phyloP scores from a whole-genome alignment of 805 yeast species.

The Nakazawaea anatomiae region DNA sequence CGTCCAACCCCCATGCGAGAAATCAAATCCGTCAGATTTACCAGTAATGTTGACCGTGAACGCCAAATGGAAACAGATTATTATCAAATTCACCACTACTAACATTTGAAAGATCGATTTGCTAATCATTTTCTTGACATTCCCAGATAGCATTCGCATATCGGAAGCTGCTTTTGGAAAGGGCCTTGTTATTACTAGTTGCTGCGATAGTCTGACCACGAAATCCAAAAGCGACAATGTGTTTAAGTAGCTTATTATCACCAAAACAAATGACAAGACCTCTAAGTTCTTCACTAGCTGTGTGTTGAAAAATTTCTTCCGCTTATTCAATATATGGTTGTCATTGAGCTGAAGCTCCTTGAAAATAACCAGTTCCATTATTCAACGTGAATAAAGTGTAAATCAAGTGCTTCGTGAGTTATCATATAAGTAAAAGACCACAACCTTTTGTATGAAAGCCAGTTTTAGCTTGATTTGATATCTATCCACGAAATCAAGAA shows the following conservation, averaged over 20 bases:
- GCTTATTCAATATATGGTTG: slow-evolving; percentile 32
- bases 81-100: slow-evolving; percentile 17
- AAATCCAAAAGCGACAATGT: slow-evolving; percentile 33
- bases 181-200: slow-evolving; percentile 33
- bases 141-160: slow-evolving; percentile 16
- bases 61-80: slow-evolving; percentile 29
- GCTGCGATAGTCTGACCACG: slow-evolving; percentile 27
- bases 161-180: slow-evolving; percentile 28
- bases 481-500: neutral
- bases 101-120: slow-evolving; percentile 23
- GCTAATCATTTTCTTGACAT: slow-evolving; percentile 21
- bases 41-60: slow-evolving; percentile 24
- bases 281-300: slow-evolving; percentile 30
- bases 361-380: slow-evolving; percentile 1
- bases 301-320: slow-evolving; percentile 32
- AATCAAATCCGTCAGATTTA: slow-evolving; percentile 14
- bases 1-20: slow-evolving; percentile 31
- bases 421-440: too few relatives aligned
- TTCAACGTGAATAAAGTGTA: slow-evolving; percentile 24
- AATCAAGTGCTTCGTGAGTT: too few relatives aligned
- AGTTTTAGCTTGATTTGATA: neutral
- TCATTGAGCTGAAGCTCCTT: slow-evolving; percentile 36
- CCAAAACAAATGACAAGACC: slow-evolving; percentile 28
- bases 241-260: slow-evolving; percentile 32
- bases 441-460: neutral